Base-by-base conservation (phyloP, 1,284 basidiomycete genomes). In the Sporisorium scitamineum region DNA sequence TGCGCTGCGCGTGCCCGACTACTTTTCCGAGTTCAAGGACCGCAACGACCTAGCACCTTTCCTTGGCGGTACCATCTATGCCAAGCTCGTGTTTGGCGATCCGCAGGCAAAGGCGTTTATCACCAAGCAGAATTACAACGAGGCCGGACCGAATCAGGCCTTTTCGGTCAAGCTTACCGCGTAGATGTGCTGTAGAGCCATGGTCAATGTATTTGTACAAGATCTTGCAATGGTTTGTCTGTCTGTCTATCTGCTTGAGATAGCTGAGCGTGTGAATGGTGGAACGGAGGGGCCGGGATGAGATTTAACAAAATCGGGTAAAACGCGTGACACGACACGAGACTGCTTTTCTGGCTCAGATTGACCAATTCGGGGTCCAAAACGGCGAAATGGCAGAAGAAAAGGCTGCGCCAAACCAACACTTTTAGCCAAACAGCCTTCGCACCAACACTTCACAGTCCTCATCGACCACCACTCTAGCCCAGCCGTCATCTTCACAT, bases 1-100 rank as follows among this genome's bases (percentile, higher is more conserved):
- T 16, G 74, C 78, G 27, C 60, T 82, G 52, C 70, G 70, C n/a
- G 78, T 81, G 39, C 84, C 84, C 4, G 84, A 85, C 70, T 85
- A 82, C 71, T 85, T 85, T 61, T 63, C 73, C 44, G 80, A 82
- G 51, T 85, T 81, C 66, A 85, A 85, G 68, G 84, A 84, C 8
- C 66, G 81, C n/a, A 78, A 72, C 20, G 83, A 85, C 37, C 58
- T 85, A 29, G 82, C 80, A 8, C 68, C 78, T 5, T 85, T 83
- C 70, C 70, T 85, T 1, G 84, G 84, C 24, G 83, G 72, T 11
- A 84, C 81, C 5, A 84, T 85, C 66, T 83, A 80, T 52, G 83
- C 80, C 53, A 85, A 84, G 76, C 69, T 84, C 34, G 75, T 81
- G 37, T 84, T 84, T 58, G 71, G 71, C 22, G 82, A 84, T 53